These are phyloP conservation scores for Phaeophleospora eucalypticola DNA, from an alignment of 2,329 filamentous ascomycete genomes.

Conservation along the genomic window DNA sequence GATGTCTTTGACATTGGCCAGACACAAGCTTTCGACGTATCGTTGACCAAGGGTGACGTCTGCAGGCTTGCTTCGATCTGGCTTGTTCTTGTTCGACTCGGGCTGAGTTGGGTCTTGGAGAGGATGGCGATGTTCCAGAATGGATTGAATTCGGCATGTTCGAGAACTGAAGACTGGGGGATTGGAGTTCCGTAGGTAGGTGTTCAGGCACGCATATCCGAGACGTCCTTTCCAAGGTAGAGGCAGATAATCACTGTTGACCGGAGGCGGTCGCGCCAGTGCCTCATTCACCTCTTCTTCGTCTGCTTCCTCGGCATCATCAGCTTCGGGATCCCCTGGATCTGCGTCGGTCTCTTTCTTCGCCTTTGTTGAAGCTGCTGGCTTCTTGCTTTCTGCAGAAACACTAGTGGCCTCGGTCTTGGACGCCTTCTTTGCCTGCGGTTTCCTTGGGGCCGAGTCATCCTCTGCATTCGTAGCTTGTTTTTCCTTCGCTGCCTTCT, in stretches of 20 bases:
- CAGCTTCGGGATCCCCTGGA: conserved; percentile 50
- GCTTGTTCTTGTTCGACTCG: conserved; percentile 77
- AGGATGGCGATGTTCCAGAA: conserved; percentile 82
- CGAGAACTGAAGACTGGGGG: conserved; percentile 86
- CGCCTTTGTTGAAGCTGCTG: conserved; percentile 23
- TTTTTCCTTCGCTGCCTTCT: conserved; percentile 15
- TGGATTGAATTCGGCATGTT: conserved; percentile 86
- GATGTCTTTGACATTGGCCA: conserved; percentile 80
- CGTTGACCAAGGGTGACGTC: conserved; percentile 62
- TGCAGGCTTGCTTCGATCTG: conserved; percentile 67
- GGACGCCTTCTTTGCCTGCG: conserved; percentile 13
- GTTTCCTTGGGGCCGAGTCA: conserved; percentile 8
- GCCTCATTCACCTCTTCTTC: conserved; percentile 58
- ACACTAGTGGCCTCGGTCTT: conserved; percentile 7
- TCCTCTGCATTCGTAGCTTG: conserved; percentile 7
- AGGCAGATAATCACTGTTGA: conserved; percentile 79
- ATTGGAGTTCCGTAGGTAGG: conserved; percentile 76
- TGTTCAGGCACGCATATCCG: conserved; percentile 91
- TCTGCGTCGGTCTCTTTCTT: conserved; percentile 23
- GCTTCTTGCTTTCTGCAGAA: conserved; percentile 13
- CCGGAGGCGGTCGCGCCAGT: conserved; percentile 63
- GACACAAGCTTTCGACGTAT: conserved; percentile 71
- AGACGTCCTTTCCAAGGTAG: conserved; percentile 86
- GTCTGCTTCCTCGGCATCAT: conserved; percentile 50
- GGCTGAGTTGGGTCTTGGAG: conserved; percentile 70